These are phyloP conservation scores for Boechera retrofracta DNA, from an alignment of 345 rosid species.

Conservation along the genomic window DNA sequence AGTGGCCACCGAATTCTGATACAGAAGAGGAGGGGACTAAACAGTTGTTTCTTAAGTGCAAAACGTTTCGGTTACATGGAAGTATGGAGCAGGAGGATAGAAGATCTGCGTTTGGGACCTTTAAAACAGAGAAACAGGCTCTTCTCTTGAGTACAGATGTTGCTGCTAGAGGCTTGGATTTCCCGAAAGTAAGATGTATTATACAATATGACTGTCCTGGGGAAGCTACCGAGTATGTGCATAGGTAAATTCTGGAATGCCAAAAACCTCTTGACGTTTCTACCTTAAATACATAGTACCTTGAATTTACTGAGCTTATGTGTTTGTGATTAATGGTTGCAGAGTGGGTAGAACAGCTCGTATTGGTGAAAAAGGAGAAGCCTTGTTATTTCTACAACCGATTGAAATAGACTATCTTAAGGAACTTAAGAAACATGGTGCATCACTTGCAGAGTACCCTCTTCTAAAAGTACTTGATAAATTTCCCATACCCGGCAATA, in stretches of 20 bases:
- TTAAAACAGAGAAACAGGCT: conserved; percentile 76
- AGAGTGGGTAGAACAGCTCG: conserved; percentile 99
- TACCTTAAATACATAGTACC: neutral
- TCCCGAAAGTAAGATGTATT: conserved; percentile 91
- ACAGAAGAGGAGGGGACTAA: conserved; percentile 52
- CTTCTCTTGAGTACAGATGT: conserved; percentile 88
- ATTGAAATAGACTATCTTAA: conserved; percentile 78
- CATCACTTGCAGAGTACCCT: conserved; percentile 74
- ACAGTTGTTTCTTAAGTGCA: conserved; percentile 67
- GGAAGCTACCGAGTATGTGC: conserved; percentile 98
- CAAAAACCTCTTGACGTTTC: conserved; percentile 4
- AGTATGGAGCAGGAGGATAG: conserved; percentile 96
- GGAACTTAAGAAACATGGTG: conserved; percentile 90
- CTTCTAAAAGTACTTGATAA: conserved; percentile 74
- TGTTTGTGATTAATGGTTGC: conserved; percentile 41
- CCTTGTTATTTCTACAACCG: conserved; percentile 86
- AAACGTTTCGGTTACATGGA: conserved; percentile 83
- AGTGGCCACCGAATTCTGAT: conserved; percentile 62
- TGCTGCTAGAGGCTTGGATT: conserved; percentile 93
- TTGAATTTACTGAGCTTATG: conserved; percentile 14
- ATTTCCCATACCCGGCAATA: conserved; percentile 59
- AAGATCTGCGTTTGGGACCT: conserved; percentile 70
- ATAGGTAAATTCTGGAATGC: conserved; percentile 58
- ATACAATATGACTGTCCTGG: conserved; percentile 98
- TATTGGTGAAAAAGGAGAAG: conserved; percentile 90